Evolutionary conservation across 257 asterid species (phyloP).

Genomic region (Fraxinus americana): DNA sequence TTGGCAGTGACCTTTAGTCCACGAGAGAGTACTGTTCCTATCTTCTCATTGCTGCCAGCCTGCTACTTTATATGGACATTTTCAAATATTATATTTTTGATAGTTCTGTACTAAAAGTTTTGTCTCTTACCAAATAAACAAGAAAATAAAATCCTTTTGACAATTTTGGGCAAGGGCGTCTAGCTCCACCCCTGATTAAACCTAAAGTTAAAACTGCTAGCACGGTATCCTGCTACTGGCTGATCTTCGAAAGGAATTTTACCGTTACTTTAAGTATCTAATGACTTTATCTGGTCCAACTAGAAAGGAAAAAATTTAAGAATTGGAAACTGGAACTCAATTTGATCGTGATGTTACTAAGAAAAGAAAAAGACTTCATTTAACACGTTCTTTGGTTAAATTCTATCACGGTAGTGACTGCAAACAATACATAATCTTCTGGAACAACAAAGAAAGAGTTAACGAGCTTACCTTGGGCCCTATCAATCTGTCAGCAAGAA

Average conservation of each 20-base stretch:
- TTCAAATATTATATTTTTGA: no score
- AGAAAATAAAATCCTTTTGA: neutral
- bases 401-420: neutral
- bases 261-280: neutral
- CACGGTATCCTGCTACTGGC: neutral
- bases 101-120: neutral
- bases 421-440: neutral
- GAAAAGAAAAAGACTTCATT: neutral
- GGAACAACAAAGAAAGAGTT: neutral
- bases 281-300: neutral
- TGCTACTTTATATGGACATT: no score
- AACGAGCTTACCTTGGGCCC: conserved; percentile 54
- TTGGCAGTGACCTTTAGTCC: neutral
- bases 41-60: no score
- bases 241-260: neutral
- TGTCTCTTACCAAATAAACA: neutral
- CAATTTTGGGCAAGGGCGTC: neutral
- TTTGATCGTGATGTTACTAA: neutral
- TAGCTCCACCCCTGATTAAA: neutral
- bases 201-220: neutral
- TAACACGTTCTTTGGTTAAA: neutral
- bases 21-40: no score
- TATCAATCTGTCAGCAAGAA: conserved; percentile 44
- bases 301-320: neutral
- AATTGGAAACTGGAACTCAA: neutral